phyloP scores from a whole-genome alignment of 441 rosid genomes.

The Croton setiger region DNA sequence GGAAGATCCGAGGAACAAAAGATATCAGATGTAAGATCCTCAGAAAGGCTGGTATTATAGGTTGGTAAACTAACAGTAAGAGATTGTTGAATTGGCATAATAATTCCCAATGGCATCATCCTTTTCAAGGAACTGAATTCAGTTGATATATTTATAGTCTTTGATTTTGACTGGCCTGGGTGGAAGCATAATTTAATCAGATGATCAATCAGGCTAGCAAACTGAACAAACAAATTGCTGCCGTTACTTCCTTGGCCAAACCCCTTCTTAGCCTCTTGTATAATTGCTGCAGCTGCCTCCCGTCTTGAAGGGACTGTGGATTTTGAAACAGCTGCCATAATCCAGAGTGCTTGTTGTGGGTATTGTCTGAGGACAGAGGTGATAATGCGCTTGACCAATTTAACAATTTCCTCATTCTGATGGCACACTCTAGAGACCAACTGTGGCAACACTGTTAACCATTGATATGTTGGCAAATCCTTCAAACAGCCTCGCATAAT shows the following conservation, averaged over 20 bases:
- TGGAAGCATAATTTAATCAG: constrained; percentile 92
- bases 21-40: constrained; percentile 56
- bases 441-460: constrained; percentile 97
- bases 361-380: constrained; percentile 82
- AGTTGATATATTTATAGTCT: constrained; percentile 81
- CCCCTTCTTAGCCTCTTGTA: constrained; percentile 89
- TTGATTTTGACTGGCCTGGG: constrained; percentile 80
- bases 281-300: constrained; percentile 96
- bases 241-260: constrained; percentile 71
- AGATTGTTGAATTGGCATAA: constrained; percentile 96
- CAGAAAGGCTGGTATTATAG: constrained; percentile 47
- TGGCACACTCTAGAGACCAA: constrained; percentile 99
- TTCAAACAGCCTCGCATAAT: constrained; percentile 94
- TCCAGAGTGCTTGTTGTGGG: constrained; percentile 98
- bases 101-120: constrained; percentile 94
- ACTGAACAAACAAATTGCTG: constrained; percentile 79
- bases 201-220: constrained; percentile 90
- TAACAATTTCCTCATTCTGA: constrained; percentile 87
- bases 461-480: constrained; percentile 95
- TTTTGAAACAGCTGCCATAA: constrained; percentile 98
- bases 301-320: constrained; percentile 91
- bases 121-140: constrained; percentile 99
- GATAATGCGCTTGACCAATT: constrained; percentile 74
- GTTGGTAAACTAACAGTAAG: constrained; percentile 83
- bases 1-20: constrained; percentile 87